Conservation (phyloP, 306 rosid species). For the Quercus berberidifolia region DNA sequence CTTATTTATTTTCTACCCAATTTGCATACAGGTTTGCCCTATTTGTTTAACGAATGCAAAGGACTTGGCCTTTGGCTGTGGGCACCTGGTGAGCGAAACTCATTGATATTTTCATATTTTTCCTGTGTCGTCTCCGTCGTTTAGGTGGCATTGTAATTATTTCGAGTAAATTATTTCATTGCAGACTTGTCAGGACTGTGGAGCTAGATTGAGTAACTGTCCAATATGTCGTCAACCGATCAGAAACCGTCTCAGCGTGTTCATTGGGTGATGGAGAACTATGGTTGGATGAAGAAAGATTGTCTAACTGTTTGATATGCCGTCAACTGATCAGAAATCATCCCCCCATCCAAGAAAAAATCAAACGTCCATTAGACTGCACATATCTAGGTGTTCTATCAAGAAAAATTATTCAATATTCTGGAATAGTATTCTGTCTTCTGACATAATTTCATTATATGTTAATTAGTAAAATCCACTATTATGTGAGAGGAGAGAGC, state of each 20-base stretch:
- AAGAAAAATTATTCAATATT: no score
- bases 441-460: no score
- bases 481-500: no score
- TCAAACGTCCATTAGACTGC: no score
- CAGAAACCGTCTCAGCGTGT: slow-evolving; percentile 68
- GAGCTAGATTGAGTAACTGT: slow-evolving; percentile 54
- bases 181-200: slow-evolving; percentile 86
- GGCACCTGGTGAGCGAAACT: slow-evolving; percentile 70
- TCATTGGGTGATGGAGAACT: slow-evolving; percentile 39
- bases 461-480: no score
- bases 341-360: no score
- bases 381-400: no score
- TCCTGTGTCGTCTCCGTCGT: not conserved
- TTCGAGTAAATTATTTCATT: slow-evolving; percentile 5
- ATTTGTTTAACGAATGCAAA: slow-evolving; percentile 68
- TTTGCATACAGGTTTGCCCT: slow-evolving; percentile 59
- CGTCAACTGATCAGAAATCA: no score
- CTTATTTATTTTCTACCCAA: not conserved
- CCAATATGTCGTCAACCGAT: slow-evolving; percentile 78
- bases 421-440: no score
- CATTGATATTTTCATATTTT: not conserved
- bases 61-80: slow-evolving; percentile 83
- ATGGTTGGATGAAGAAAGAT: no score
- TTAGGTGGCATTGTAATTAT: not conserved
- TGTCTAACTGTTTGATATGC: no score